Evolutionary conservation across 345 rosid genomes (phyloP).

Genomic region (Psidium guajava): DNA sequence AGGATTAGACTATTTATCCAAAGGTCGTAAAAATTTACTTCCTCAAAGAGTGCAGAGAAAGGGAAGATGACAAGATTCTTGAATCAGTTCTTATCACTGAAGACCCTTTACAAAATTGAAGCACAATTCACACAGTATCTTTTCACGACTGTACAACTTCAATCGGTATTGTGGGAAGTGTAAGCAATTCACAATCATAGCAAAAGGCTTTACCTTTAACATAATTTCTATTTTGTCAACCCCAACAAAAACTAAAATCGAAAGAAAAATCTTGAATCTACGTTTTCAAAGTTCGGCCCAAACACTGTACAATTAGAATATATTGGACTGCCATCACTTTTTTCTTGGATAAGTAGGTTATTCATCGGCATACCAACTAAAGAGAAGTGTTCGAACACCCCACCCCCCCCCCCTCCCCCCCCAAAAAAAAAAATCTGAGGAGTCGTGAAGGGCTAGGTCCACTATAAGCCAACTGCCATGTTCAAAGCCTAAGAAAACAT

Average conservation of each 20-base stretch:
- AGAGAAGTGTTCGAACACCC: background rate
- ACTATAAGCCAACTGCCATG: background rate
- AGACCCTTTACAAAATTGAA: background rate
- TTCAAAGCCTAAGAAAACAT: background rate
- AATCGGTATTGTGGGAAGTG: background rate
- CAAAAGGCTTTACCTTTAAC: background rate
- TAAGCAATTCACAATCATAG: background rate
- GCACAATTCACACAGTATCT: background rate
- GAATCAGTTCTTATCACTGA: background rate
- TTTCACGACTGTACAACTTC: background rate
- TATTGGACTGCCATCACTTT: background rate
- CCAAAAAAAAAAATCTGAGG: too few relatives aligned
- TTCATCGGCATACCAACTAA: background rate
- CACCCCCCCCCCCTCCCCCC: too few relatives aligned
- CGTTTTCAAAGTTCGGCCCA: background rate
- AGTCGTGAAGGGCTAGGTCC: background rate
- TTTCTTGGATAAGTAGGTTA: background rate
- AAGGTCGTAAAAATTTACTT: background rate
- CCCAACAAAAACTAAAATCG: background rate
- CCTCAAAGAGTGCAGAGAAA: background rate
- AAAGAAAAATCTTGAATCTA: background rate
- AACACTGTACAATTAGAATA: background rate
- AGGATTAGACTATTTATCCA: background rate
- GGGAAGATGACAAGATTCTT: background rate
- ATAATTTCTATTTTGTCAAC: background rate